phyloP scores from a whole-genome alignment of 129 eudicot genomes.

The Smallanthus sonchifolius region DNA sequence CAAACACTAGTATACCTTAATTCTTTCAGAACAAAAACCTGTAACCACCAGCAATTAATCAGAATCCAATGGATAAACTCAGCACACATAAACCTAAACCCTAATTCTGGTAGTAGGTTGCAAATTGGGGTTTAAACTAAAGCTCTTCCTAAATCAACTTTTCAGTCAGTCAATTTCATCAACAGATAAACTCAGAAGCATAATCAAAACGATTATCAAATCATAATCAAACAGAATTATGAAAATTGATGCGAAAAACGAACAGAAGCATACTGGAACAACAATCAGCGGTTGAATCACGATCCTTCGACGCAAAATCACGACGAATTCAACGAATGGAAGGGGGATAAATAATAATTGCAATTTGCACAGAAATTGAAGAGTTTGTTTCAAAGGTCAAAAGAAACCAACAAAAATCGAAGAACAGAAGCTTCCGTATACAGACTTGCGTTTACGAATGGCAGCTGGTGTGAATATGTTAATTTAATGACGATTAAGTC shows the following conservation, averaged over 20 bases:
- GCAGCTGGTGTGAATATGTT: slow-evolving; percentile 19
- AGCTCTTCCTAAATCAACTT: slow-evolving; percentile 11
- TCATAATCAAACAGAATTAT: neutral
- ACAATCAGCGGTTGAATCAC: slow-evolving; percentile 2
- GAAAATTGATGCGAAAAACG: neutral
- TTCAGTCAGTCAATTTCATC: neutral
- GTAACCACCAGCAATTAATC: slow-evolving; percentile 18
- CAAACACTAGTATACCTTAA: slow-evolving; percentile 10
- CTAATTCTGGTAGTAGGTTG: neutral
- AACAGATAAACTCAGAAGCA: neutral
- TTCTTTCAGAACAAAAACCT: slow-evolving; percentile 1
- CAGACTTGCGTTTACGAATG: slow-evolving; percentile 28
- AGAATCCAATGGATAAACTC: neutral
- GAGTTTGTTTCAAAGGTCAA: slow-evolving; percentile 25
- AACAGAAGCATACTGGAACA: slow-evolving; percentile 17
- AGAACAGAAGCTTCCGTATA: slow-evolving; percentile 31
- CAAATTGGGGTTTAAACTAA: neutral
- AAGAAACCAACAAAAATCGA: slow-evolving; percentile 7
- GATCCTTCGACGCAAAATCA: neutral
- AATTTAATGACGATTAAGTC: slow-evolving; percentile 3
- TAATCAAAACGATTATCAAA: neutral
- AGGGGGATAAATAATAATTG: neutral
- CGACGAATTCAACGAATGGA: slow-evolving; percentile 13
- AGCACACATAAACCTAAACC: neutral
- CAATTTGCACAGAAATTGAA: neutral